phyloP scores from a whole-genome alignment of 1,139 yeast genomes.

The Taphrina confusa region DNA sequence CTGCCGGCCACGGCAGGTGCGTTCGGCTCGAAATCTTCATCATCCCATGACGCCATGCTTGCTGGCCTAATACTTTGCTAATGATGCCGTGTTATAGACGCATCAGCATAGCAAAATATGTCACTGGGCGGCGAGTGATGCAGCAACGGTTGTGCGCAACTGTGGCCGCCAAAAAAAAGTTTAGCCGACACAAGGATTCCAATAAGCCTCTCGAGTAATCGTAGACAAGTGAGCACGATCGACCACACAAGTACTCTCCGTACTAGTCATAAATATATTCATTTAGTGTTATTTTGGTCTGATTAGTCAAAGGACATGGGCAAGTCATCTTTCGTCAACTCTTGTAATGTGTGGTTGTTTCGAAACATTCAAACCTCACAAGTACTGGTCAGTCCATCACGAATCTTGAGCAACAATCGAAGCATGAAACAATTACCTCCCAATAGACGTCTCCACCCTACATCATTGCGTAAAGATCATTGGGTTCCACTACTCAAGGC shows the following conservation, averaged over 20 bases:
- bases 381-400: slow-evolving; percentile 17
- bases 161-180: slow-evolving; percentile 8
- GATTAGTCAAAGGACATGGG: slow-evolving; percentile 9
- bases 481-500: slow-evolving; percentile 30
- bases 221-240: no score
- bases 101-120: no score
- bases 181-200: slow-evolving; percentile 6
- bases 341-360: slow-evolving; percentile 17
- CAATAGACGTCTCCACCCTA: slow-evolving; percentile 27
- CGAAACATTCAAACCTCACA: slow-evolving; percentile 21
- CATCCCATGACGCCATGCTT: slow-evolving; percentile 33
- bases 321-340: slow-evolving; percentile 6
- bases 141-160: no score
- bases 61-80: background rate
- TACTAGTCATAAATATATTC: no score
- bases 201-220: background rate
- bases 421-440: slow-evolving; percentile 28
- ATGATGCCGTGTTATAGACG: no score
- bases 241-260: no score
- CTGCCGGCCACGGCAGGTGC: slow-evolving; percentile 49
- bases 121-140: no score
- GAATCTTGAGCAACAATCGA: slow-evolving; percentile 3
- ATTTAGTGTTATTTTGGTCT: no score
- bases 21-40: slow-evolving; percentile 22
- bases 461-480: slow-evolving; percentile 25